Base-by-base conservation (phyloP, 2,329 filamentous ascomycete genomes). In the Neurospora crassa region DNA sequence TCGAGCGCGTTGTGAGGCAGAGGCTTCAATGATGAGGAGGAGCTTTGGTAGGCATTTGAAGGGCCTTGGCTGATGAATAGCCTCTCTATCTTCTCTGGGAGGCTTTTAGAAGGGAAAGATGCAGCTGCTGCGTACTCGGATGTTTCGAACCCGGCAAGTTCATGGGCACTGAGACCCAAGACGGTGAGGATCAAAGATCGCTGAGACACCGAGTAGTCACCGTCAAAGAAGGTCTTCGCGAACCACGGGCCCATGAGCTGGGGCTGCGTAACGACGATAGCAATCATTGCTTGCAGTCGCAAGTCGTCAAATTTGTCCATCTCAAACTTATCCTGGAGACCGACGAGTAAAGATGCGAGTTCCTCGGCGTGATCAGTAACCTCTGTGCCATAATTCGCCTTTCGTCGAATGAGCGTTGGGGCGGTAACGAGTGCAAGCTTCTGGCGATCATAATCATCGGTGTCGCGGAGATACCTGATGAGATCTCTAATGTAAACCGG, bases 401-500 rank as follows among this genome's bases (percentile, higher is more conserved):
- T 99, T 16, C 95, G 90, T 6, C 95, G 90, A 74, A 99, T 97
- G 5, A 99, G 84, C 0, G 86, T 80, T 0, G 94, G 89, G 0
- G 94, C 94, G 1, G 91, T 92, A 24, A 87, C 85, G 20, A 99
- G 83, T 2, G 91, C 94, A 11, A 98, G 83, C 71, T 91, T 90
- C 78, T 97, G 93, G 40, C 90, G 90, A 76, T 98, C 94, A 75
- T 94, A 93, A 74, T 91, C 91, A 67, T 97, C 93, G 0, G 88
- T 89, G 75, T 97, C 92, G 68, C 92, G 87, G 2, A 99, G 85
- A 77, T 91, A 94, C 8, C 84, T 79, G 70, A 98, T 90, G 12
- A 98, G 85, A 76, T 97, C 93, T 67, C 94, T 89, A 72, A 97
- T 91, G 77, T 98, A 98, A 0, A 99, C 94, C 1, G 96, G 96